Evolutionary conservation across 306 rosid species (phyloP), one percentile per base, ranked within the genome.

Genomic region (Boehmeria nivea): DNA sequence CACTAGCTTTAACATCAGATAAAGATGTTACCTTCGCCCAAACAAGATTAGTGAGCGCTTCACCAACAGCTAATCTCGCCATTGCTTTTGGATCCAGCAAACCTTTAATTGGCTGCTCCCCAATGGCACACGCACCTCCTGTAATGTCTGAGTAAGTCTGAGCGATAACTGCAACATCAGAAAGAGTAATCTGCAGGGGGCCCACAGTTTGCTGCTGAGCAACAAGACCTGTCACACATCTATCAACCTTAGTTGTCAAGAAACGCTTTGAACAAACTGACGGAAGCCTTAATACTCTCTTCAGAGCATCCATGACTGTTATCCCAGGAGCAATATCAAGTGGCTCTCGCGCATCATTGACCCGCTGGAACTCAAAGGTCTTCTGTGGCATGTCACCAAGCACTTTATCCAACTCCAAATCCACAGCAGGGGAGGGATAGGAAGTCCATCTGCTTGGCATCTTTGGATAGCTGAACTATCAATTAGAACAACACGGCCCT

Each of bases 131-230:
- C 11, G 96, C 96, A 48, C 96, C 94, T 61, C 96, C 94, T 24
- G 90, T 84, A 54, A 88, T 36, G 47, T 67, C 78, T 2, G 79
- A 74, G 69, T 70, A 85, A 61, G 89, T 76, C 66, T 85, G 97
- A 60, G 93, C 94, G 43, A 69, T 89, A 40, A 89, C 95, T 45
- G 84, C 97, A 59, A 89, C 97, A 71, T 89, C 97, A 64, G 95
- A 58, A 6, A 86, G 82, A 23, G 97, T 67, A 66, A 89, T 83
- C 60, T 89, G 97, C 76, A 89, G 61, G 50, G 97, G 88, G 13
- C 97, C 97, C 12, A 89, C 88, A 11, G 95, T 86, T 67, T 89
- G 97, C 62, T 89, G 97, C 66, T 89, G 97, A 13, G 90, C 95
- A 59, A 86, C 94, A 36, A 54, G 59, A 11, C 59, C 59, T 6